Evolutionary conservation across 2,329 filamentous ascomycete species (phyloP).

Genomic region (Colletotrichum graminicola): DNA sequence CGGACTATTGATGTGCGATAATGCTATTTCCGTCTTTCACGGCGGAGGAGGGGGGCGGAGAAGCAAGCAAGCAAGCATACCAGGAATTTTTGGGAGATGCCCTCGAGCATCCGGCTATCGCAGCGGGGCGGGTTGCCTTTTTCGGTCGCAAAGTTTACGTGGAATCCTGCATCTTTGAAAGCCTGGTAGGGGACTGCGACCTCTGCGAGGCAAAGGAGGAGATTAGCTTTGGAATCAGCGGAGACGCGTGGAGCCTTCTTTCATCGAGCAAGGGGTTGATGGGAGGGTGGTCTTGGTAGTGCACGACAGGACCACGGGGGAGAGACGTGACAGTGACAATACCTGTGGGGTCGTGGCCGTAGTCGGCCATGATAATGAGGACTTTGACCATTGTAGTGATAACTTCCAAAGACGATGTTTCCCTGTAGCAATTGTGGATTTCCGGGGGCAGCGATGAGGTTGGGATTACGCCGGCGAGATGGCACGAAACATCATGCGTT

Average conservation of each 20-base stretch:
- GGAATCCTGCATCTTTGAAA: conserved; percentile 62
- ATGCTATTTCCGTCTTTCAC: conserved; percentile 5
- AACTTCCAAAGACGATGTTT: background rate
- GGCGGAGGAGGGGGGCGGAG: background rate
- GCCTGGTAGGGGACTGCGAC: conserved; percentile 62
- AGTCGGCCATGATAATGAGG: conserved; percentile 65
- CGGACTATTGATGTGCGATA: background rate
- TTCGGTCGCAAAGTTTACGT: conserved; percentile 64
- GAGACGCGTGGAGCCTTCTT: background rate
- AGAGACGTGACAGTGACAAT: background rate
- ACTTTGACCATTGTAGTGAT: conserved; percentile 51
- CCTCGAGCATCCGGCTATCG: conserved; percentile 63
- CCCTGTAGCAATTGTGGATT: background rate
- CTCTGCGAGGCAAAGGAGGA: conserved; percentile 51
- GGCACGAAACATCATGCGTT: background rate
- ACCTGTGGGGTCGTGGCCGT: conserved; percentile 69
- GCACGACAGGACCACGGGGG: background rate
- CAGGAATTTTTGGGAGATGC: conserved; percentile 62
- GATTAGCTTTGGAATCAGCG: conserved; percentile 32
- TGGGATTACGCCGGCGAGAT: background rate
- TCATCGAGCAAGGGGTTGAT: background rate
- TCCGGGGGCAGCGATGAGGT: background rate
- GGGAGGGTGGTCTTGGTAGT: background rate
- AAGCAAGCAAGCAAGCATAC: conserved; percentile 50
- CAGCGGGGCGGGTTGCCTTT: conserved; percentile 60